phyloP scores from a whole-genome alignment of 2,329 filamentous ascomycete species.

The Macrophomina tecta region DNA sequence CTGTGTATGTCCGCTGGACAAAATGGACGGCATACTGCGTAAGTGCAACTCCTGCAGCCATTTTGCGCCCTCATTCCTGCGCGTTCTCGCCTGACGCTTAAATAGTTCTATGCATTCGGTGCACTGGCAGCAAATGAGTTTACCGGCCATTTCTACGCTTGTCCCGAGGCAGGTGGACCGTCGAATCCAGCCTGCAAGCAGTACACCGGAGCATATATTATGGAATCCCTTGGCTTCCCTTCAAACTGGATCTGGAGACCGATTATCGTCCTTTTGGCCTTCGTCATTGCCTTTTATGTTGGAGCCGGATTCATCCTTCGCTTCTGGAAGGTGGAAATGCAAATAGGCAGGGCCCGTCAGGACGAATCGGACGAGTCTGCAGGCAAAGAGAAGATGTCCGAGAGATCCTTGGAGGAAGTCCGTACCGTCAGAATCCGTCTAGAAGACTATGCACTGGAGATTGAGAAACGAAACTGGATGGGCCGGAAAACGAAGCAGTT shows the following conservation, averaged over 20 bases:
- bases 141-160: conserved; percentile 73
- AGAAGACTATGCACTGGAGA: conserved; percentile 66
- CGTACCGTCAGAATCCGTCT: conserved; percentile 70
- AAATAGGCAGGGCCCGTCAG: conserved; percentile 67
- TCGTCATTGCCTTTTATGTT: conserved; percentile 67
- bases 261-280: conserved; percentile 67
- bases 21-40: conserved; percentile 70
- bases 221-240: conserved; percentile 72
- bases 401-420: conserved; percentile 59
- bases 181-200: conserved; percentile 69
- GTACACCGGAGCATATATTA: conserved; percentile 73
- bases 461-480: conserved; percentile 65
- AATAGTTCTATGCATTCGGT: conserved; percentile 72
- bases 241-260: conserved; percentile 70
- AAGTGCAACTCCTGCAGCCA: conserved; percentile 22
- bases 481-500: conserved; percentile 54
- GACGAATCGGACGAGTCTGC: conserved; percentile 65
- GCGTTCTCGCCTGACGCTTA: not conserved
- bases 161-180: conserved; percentile 67
- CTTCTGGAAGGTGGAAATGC: conserved; percentile 71
- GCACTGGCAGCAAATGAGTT: conserved; percentile 78
- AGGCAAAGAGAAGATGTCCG: conserved; percentile 72
- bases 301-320: conserved; percentile 67
- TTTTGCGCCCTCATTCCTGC: too few relatives aligned
- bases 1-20: conserved; percentile 78